Evolutionary conservation across 352 stramenopile species (phyloP), one percentile per base, ranked within the genome.

Genomic region (Poterioochromonas sp.): DNA sequence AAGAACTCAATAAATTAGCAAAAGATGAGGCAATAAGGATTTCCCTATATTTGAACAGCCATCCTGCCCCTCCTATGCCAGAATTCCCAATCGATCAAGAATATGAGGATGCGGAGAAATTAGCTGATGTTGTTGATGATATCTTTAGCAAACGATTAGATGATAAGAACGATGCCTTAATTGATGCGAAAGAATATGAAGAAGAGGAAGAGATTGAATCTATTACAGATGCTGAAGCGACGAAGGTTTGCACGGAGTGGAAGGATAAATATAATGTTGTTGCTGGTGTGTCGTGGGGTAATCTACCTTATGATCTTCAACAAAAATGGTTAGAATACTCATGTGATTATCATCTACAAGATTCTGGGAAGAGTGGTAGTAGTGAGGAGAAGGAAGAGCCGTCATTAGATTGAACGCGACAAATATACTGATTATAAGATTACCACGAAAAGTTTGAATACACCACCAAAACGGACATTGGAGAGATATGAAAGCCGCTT

Each of bases 341-440:
- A 18, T 78, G 71, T 69, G 71, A 78, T 37, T 78, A 78, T 37
- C 47, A 78, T 53, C 32, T 71, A 29, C 11, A 71, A 44, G 62
- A 41, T 29, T n/a, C 39, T 47, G 32, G 5, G 2, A 71, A 71
- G 2, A 41, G 11, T 26, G 15, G 15, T 15, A 26, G 15, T 15
- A 15, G 47, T 58, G 47, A 58, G 47, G 47, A 58, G 26, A 58
- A n/a, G n/a, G n/a, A n/a, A n/a, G n/a, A n/a, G n/a, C n/a, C n/a
- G n/a, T n/a, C n/a, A n/a, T n/a, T n/a, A n/a, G n/a, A n/a, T n/a
- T n/a, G n/a, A n/a, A n/a, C n/a, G n/a, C n/a, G n/a, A n/a, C n/a
- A n/a, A n/a, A n/a, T n/a, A n/a, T n/a, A n/a, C n/a, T n/a, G n/a
- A n/a, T n/a, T n/a, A n/a, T n/a, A n/a, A n/a, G n/a, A n/a, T n/a